phyloP scores from a whole-genome alignment of 116 monocot species.

The Posidonia oceanica region DNA sequence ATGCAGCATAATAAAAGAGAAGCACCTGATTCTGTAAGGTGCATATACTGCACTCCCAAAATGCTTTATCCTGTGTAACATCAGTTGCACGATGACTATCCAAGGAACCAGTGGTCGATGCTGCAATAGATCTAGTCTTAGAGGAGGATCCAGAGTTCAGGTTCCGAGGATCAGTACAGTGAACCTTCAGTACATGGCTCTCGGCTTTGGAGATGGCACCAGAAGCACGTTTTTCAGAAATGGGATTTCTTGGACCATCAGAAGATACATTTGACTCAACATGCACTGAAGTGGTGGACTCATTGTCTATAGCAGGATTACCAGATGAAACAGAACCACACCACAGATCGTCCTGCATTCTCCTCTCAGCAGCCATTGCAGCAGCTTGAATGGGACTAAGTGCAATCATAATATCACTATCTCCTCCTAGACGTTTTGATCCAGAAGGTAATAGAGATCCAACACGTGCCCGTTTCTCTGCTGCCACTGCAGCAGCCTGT shows the following conservation, averaged over 20 bases:
- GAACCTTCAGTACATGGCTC: neutral
- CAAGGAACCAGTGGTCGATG: conserved; percentile 8
- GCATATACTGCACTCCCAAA: conserved; percentile 67
- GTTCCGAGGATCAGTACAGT: neutral
- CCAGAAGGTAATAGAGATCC: conserved; percentile 65
- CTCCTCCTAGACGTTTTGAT: conserved; percentile 62
- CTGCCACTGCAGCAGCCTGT: conserved; percentile 55
- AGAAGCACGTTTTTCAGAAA: conserved; percentile 3
- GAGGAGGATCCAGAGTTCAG: neutral
- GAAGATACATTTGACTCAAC: conserved; percentile 6
- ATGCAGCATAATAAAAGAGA: neutral
- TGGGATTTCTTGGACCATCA: conserved; percentile 15
- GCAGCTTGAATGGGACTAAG: conserved; percentile 86
- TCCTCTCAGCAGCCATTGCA: conserved; percentile 95
- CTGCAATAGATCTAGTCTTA: neutral
- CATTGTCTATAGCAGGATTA: conserved; percentile 9
- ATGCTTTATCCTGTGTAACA: conserved; percentile 17
- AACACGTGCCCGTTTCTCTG: conserved; percentile 54
- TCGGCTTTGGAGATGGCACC: neutral
- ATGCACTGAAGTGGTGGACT: neutral
- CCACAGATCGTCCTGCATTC: conserved; percentile 83
- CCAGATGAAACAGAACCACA: conserved; percentile 47
- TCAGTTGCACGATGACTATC: conserved; percentile 1
- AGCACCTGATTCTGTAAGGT: conserved; percentile 73
- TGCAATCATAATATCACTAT: conserved; percentile 60